Base-by-base conservation (phyloP, 2,329 filamentous ascomycete genomes). In the Pseudogymnoascus sp. region DNA sequence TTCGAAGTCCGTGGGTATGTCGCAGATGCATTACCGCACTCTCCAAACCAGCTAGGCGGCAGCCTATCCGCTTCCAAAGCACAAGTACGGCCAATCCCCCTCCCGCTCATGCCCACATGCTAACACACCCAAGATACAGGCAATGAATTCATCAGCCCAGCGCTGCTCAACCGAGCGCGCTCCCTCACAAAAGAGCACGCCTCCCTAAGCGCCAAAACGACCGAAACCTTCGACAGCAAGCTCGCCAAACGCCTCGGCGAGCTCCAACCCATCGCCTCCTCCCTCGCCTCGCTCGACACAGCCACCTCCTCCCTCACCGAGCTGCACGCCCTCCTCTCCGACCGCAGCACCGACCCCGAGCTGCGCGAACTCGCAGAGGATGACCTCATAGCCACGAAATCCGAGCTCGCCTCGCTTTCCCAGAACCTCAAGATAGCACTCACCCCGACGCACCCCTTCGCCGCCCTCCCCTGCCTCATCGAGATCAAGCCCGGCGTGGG, bases 401-500 rank as follows among this genome's bases (percentile, higher is more conserved):
- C 80, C 5, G 79, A 83, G 64, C 82, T 97, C 23, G 80, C 82
- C 2, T 73, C 77, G 0, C 82, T 96, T 26, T 86, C 86, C 0
- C 81, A 81, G 38, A 84, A 83, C 36, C 82, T 99, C 47, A 91
- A 91, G 26, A 85, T 83, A 21, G 86, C 89, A 53, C 82, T 99
- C 62, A 89, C 96, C 15, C 95, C 95, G 0, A 85, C 86, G 42
- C 93, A 99, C 74, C 90, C 93, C 2, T 99, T 97, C 73, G 91
- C 91, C 33, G 84, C 91, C 66, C 83, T 97, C 69, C 91, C 93
- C 62, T 97, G 93, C 75, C 82, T 99, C 67, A 78, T 99, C 44
- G 95, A 99, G 77, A 89, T 99, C 65, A 85, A 93, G 0, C 95
- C 95, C 0, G 95, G 95, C 0, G 93, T 92, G 0, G 95, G 95